Conservation (phyloP, 371 early-diverging fungal genomes). For the Syncephalis fuscata region DNA sequence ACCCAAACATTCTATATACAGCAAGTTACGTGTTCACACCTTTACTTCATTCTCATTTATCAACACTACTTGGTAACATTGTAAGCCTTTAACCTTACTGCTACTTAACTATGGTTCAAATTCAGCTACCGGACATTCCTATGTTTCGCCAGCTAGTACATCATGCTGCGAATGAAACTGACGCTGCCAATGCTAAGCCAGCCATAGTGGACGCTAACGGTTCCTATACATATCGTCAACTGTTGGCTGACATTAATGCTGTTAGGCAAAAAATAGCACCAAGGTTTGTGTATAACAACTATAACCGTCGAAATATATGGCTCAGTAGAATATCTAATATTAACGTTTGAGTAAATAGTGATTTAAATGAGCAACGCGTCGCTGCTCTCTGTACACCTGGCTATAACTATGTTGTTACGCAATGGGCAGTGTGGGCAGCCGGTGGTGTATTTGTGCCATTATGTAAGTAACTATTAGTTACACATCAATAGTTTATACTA, state of each 20-base stretch:
- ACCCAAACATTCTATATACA: too few species aligned
- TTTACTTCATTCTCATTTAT: too few species aligned
- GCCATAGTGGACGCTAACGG: background rate
- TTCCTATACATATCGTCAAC: background rate
- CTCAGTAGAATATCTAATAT: too few species aligned
- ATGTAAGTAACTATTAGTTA: conserved; percentile 12
- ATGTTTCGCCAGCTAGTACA: too few species aligned
- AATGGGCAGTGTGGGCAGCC: conserved; percentile 63
- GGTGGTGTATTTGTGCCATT: conserved; percentile 67
- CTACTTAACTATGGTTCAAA: too few species aligned
- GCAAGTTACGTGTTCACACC: too few species aligned
- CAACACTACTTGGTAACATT: too few species aligned
- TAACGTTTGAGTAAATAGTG: conserved; percentile 13
- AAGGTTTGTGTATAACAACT: too few species aligned
- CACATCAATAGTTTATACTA: background rate
- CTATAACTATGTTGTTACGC: conserved; percentile 49
- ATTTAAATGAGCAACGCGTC: conserved; percentile 34
- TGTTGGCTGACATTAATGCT: background rate
- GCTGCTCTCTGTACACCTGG: conserved; percentile 56
- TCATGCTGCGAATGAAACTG: too few species aligned
- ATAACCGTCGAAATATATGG: too few species aligned
- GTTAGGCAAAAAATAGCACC: background rate
- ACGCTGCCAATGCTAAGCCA: background rate
- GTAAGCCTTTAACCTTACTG: too few species aligned
- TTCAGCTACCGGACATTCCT: too few species aligned